These are phyloP conservation scores for Pseudogymnoascus sp. DNA, from an alignment of 2,329 filamentous ascomycete genomes.

Conservation along the genomic window DNA sequence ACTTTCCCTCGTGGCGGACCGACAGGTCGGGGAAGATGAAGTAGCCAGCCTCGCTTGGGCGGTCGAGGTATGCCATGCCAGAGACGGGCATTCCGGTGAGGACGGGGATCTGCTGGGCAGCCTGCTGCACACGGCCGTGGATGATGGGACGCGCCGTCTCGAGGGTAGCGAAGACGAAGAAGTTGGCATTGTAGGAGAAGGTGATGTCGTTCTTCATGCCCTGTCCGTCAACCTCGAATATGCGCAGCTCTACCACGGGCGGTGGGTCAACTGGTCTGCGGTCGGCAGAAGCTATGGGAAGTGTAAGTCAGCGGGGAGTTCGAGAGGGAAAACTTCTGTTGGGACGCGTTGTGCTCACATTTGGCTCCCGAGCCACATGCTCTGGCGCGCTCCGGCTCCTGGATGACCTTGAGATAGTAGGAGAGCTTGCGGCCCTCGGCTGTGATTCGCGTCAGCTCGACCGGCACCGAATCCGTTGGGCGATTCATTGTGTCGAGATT, in stretches of 20 bases:
- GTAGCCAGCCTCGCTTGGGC: slow-evolving; percentile 72
- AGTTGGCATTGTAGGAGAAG: slow-evolving; percentile 90
- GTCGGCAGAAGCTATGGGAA: slow-evolving; percentile 62
- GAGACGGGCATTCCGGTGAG: slow-evolving; percentile 91
- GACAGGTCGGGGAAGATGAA: slow-evolving; percentile 97
- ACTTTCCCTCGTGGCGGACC: slow-evolving; percentile 89
- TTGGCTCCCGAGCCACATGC: slow-evolving; percentile 94
- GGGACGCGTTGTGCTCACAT: slow-evolving; percentile 49
- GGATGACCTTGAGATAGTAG: slow-evolving; percentile 78
- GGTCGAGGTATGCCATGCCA: slow-evolving; percentile 91
- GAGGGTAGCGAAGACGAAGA: slow-evolving; percentile 91
- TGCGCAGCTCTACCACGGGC: slow-evolving; percentile 83
- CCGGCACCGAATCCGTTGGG: not conserved
- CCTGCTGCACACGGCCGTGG: slow-evolving; percentile 63
- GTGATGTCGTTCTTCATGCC: slow-evolving; percentile 57
- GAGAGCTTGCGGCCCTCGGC: slow-evolving; percentile 68
- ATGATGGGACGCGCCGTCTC: slow-evolving; percentile 79
- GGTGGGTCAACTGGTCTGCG: slow-evolving; percentile 89
- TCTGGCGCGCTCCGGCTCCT: slow-evolving; percentile 88
- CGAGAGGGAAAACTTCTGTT: slow-evolving; percentile 18
- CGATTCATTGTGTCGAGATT: not conserved
- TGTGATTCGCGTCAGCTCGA: slow-evolving; percentile 39
- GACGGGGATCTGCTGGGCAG: slow-evolving; percentile 69
- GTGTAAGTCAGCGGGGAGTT: slow-evolving; percentile 20
- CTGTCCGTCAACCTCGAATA: slow-evolving; percentile 60